A percentile compares a stretch with the other conserved stretches of the same genome.
Conservation (phyloP, 1,284 basidiomycete genomes). For the Cryptococcus sp. region DNA sequence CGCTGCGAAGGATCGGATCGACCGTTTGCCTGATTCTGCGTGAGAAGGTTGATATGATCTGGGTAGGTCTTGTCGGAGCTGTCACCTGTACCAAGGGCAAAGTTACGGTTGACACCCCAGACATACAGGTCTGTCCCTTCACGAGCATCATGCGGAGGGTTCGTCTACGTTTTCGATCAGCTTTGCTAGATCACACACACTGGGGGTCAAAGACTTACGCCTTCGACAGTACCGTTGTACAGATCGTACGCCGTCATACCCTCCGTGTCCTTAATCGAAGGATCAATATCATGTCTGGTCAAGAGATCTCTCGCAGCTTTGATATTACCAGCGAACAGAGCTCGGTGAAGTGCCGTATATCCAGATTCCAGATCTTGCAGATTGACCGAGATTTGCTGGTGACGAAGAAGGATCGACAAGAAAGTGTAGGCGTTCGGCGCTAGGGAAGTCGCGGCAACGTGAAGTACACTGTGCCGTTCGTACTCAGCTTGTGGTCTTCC, state of each 20-base stretch:
- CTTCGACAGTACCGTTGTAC: conserved; percentile 84
- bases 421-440: conserved; percentile 72
- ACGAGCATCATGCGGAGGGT: conserved; percentile 46
- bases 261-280: conserved; percentile 76
- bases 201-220: conserved; percentile 40
- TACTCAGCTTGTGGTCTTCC: conserved; percentile 65
- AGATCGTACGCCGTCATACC: conserved; percentile 92
- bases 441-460: conserved; percentile 69
- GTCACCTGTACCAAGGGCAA: conserved; percentile 79
- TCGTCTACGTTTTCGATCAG: conserved; percentile 57
- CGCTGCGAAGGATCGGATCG: conserved; percentile 43
- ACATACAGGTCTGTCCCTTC: conserved; percentile 70
- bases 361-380: conserved; percentile 77
- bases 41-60: conserved; percentile 66
- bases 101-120: conserved; percentile 91
- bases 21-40: conserved; percentile 54
- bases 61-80: conserved; percentile 76
- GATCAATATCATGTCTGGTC: conserved; percentile 72
- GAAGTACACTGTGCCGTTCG: conserved; percentile 64
- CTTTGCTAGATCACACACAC: background rate
- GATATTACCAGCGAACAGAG: conserved; percentile 84
- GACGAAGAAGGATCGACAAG: conserved; percentile 74
- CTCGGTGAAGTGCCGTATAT: conserved; percentile 91
- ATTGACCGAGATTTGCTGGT: conserved; percentile 78
- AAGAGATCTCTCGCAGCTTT: conserved; percentile 75